phyloP scores from a whole-genome alignment of 2,329 filamentous ascomycete genomes.

The Grosmannia huntii region DNA sequence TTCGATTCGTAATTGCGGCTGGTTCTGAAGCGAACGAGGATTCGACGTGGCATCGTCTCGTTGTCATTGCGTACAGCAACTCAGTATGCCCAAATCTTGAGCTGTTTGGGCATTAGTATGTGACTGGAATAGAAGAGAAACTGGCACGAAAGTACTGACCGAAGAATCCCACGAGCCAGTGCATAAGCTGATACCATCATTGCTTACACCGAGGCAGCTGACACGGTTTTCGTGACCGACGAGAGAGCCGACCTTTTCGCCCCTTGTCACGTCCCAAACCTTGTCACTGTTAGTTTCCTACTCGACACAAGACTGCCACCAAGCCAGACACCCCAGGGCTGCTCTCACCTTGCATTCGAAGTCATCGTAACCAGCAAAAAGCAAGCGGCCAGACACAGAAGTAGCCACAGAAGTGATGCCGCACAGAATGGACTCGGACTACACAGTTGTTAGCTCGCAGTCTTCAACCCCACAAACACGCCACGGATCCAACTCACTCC shows the following conservation, averaged over 20 bases:
- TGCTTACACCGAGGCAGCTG: conserved; percentile 96
- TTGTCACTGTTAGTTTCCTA: conserved; percentile 31
- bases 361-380: conserved; percentile 97
- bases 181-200: conserved; percentile 97
- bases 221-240: conserved; percentile 98
- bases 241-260: conserved; percentile 91
- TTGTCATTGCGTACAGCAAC: conserved; percentile 3
- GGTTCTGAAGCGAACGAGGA: neutral
- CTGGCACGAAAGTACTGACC: conserved; percentile 45
- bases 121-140: neutral
- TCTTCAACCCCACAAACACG: neutral
- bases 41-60: conserved; percentile 6
- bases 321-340: conserved; percentile 4
- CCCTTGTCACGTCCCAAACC: conserved; percentile 96
- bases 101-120: conserved; percentile 34
- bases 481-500: conserved; percentile 35
- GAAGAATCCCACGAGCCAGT: conserved; percentile 99
- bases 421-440: conserved; percentile 96
- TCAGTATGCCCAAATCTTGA: conserved; percentile 82
- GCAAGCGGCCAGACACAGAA: conserved; percentile 84
- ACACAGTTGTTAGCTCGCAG: conserved; percentile 12
- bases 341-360: conserved; percentile 93
- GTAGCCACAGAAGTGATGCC: conserved; percentile 98
- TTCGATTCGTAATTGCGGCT: neutral
- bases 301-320: neutral